Evolutionary conservation across 495 filamentous ascomycete species (phyloP), one percentile per base, ranked within the genome.

Genomic region (Parachaetomium inaequale): DNA sequence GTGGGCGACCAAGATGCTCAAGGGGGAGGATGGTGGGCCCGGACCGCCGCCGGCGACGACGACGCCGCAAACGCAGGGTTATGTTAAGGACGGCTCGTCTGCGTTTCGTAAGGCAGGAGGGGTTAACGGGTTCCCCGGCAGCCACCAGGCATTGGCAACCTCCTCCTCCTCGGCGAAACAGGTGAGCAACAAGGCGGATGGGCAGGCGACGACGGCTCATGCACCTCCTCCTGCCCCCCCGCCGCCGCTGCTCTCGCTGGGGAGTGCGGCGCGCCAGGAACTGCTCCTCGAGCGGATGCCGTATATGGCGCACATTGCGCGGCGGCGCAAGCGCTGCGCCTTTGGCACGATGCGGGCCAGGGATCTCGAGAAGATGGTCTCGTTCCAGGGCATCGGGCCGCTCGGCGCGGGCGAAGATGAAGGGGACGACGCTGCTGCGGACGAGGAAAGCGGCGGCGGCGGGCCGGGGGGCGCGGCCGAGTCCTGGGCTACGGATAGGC

Each of bases 281-380:
- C 78, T 94, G 72, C 69, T 96, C 1, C 82, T 96, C 15, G 86
- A 97, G 61, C 84, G 89, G 17, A 78, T 98, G 14, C 94, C 94
- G 0, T 98, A 96, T 71, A 82, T 96, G 76, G 80, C 85, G 3
- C 81, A 82, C 28, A 88, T 96, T 31, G 70, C 81, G 1, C 73
- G 73, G 1, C 73, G 73, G 17, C 72, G 70, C 1, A 75, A 73
- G 59, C 72, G 65, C 45, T 56, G 61, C 66, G 63, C 67, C 15
- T 58, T 70, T 21, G 50, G 71, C 49, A 55, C 67, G 63, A 62
- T 68, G 50, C 63, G 63, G 67, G 59, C 63, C 14, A 79, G 70
- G 57, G 84, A 87, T 17, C 79, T 96, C 26, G 84, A 88, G 46
- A 84, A 80, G 63, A 85, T 96, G 17, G 90, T 89, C 2, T 77